These are phyloP conservation scores for Naegleria fowleri DNA, from an alignment of 208 protist genomes.

Conservation along the genomic window DNA sequence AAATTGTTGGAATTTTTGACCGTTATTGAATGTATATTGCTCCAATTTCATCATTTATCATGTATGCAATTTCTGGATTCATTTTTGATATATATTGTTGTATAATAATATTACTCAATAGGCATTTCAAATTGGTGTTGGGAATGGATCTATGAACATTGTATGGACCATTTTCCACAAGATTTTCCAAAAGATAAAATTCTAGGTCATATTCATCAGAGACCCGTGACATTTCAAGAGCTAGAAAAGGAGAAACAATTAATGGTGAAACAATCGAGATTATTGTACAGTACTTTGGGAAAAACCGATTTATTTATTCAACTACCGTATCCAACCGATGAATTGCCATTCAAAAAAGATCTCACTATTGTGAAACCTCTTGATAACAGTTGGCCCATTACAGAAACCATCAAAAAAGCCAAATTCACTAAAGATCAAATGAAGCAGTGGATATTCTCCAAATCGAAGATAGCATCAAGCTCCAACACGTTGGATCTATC, in stretches of 20 bases:
- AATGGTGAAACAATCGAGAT: neutral
- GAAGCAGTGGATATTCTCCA: neutral
- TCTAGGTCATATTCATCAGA: neutral
- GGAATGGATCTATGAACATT: neutral
- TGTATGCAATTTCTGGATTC: too few species aligned
- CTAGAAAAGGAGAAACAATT: neutral
- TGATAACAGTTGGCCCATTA: neutral
- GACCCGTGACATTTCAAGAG: neutral
- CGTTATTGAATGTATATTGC: too few species aligned
- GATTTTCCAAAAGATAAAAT: neutral
- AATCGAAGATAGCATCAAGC: neutral
- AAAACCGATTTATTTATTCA: neutral
- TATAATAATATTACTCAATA: too few species aligned
- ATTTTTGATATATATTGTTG: too few species aligned
- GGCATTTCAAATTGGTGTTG: neutral
- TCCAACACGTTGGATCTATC: too few species aligned
- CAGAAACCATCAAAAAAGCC: neutral
- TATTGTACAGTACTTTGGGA: neutral
- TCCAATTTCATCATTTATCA: too few species aligned
- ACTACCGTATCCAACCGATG: neutral
- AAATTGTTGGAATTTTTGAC: too few species aligned
- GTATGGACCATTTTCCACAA: neutral
- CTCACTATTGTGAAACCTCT: neutral
- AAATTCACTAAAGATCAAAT: neutral
- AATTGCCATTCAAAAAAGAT: neutral